phyloP scores from a whole-genome alignment of 306 rosid genomes.

The Elaeagnus macrophylla region DNA sequence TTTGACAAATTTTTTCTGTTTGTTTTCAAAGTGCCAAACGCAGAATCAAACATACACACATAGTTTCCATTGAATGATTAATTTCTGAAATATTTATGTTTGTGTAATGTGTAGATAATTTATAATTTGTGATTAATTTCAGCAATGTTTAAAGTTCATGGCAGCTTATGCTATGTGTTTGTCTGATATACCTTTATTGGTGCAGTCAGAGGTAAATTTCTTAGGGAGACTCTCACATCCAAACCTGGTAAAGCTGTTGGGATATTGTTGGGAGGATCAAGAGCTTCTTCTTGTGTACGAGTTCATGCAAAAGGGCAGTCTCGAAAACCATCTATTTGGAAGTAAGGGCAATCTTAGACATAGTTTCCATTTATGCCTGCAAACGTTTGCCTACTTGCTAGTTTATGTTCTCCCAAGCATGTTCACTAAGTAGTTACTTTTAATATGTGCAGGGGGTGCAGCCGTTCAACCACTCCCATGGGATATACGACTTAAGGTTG shows the following conservation, averaged over 20 bases:
- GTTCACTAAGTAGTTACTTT: conserved; percentile 9
- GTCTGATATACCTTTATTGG: conserved; percentile 17
- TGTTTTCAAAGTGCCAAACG: too few species aligned
- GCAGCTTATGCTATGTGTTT: neutral
- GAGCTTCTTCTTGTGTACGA: conserved; percentile 80
- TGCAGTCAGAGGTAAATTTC: conserved; percentile 87
- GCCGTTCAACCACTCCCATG: conserved; percentile 73
- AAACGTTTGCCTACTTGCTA: neutral
- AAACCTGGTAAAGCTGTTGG: conserved; percentile 78
- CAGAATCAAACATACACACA: too few species aligned
- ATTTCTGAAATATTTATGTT: too few species aligned
- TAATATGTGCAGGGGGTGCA: conserved; percentile 58
- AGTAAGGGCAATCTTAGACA: conserved; percentile 39
- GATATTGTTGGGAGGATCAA: conserved; percentile 74
- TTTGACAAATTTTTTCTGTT: too few species aligned
- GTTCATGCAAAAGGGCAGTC: conserved; percentile 90
- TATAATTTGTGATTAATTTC: neutral
- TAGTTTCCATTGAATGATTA: too few species aligned
- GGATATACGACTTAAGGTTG: conserved; percentile 79
- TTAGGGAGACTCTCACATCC: conserved; percentile 87
- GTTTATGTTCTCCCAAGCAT: conserved; percentile 9
- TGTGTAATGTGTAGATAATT: too few species aligned
- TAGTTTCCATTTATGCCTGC: conserved; percentile 4
- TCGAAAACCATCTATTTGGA: conserved; percentile 92
- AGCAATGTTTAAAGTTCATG: neutral